Percentiles rank a stretch among this genome's conserved stretches.
Evolutionary conservation across 768 basidiomycete genomes (phyloP).

Genomic region (Boletus edulis): DNA sequence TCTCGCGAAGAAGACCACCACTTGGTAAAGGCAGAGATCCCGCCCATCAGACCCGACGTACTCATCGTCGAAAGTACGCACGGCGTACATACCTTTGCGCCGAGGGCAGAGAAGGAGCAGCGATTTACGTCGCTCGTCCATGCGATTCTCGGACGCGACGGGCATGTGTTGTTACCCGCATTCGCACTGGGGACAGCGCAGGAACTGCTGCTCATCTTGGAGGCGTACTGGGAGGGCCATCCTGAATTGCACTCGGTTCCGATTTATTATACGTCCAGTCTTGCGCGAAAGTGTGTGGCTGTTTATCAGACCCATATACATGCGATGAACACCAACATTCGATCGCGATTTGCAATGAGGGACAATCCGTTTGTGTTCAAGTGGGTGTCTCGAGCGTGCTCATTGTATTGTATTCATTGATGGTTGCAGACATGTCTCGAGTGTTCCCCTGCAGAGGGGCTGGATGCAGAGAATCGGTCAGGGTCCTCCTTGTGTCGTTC

Average conservation of each 20-base stretch:
- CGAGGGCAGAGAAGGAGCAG: conserved; percentile 83
- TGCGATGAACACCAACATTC: conserved; percentile 93
- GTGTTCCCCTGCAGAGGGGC: conserved; percentile 67
- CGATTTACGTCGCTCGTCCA: conserved; percentile 92
- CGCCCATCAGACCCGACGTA: conserved; percentile 87
- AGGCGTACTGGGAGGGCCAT: conserved; percentile 95
- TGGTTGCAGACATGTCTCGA: conserved; percentile 65
- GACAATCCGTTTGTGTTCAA: conserved; percentile 99
- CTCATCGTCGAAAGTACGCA: conserved; percentile 97
- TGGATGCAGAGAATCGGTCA: conserved; percentile 90
- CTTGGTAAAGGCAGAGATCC: conserved; percentile 92
- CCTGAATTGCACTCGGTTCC: conserved; percentile 91
- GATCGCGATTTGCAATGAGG: conserved; percentile 84
- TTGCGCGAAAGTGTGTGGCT: conserved; percentile 95
- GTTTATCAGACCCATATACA: conserved; percentile 97
- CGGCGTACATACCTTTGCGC: conserved; percentile 87
- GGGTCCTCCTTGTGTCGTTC: conserved; percentile 90
- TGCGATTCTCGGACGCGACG: conserved; percentile 84
- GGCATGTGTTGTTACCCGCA: conserved; percentile 90
- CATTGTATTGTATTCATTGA: not conserved
- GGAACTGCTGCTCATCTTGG: conserved; percentile 87
- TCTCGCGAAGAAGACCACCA: conserved; percentile 96
- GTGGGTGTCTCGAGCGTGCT: conserved; percentile 42
- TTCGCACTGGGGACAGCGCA: conserved; percentile 95
- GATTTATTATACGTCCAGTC: conserved; percentile 90